Conservation (phyloP, 805 yeast genomes). For the Jamesozyma spencerorum region DNA sequence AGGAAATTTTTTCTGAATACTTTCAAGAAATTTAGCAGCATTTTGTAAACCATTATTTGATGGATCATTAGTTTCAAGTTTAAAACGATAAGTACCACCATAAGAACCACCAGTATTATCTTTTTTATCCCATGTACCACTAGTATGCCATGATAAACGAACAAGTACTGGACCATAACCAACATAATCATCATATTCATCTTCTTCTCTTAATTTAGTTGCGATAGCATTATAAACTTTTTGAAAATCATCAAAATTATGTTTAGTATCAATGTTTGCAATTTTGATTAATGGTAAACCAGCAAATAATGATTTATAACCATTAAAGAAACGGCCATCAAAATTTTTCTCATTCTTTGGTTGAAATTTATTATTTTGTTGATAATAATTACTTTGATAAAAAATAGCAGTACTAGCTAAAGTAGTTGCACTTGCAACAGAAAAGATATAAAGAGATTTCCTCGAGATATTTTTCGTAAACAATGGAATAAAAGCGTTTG, state of each 20-base stretch:
- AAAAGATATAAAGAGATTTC: slow-evolving; percentile 16
- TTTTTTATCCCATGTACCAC: slow-evolving; percentile 68
- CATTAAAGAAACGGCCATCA: slow-evolving; percentile 7
- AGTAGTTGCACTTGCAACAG: slow-evolving; percentile 28
- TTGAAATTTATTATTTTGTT: slow-evolving; percentile 11
- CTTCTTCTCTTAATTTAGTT: slow-evolving; percentile 43
- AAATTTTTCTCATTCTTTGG: slow-evolving; percentile 12
- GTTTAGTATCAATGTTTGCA: slow-evolving; percentile 27
- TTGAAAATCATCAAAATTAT: slow-evolving; percentile 45
- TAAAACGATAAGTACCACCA: slow-evolving; percentile 58
- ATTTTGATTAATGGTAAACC: slow-evolving; percentile 32
- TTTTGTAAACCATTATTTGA: slow-evolving; percentile 57
- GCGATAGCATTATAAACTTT: slow-evolving; percentile 68
- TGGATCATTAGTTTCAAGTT: slow-evolving; percentile 42
- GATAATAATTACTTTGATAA: slow-evolving; percentile 12
- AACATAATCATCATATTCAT: slow-evolving; percentile 54
- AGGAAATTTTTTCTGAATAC: slow-evolving; percentile 45
- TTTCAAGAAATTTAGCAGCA: slow-evolving; percentile 48
- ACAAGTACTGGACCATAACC: slow-evolving; percentile 71
- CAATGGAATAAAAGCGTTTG: slow-evolving; percentile 7
- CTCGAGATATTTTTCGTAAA: slow-evolving; percentile 17
- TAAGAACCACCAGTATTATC: slow-evolving; percentile 55
- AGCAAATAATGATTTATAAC: slow-evolving; percentile 20
- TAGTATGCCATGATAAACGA: slow-evolving; percentile 78
- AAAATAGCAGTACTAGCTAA: slow-evolving; percentile 24